Conservation (phyloP, 2,329 filamentous ascomycete genomes). For the Clathrospora elynae region DNA sequence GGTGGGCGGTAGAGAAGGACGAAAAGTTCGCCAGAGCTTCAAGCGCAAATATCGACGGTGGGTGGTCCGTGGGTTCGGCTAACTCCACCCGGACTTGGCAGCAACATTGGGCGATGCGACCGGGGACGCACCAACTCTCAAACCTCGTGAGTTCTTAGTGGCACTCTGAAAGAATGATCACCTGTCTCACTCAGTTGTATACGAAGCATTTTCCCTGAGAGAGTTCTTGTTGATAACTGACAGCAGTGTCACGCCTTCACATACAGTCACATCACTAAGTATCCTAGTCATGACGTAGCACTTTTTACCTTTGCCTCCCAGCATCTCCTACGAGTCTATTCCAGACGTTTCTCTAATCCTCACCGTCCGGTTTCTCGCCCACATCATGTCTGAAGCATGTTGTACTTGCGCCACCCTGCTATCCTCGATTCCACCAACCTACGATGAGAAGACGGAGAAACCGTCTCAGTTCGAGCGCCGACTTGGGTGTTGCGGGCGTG, state of each 20-base stretch:
- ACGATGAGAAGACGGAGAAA: constrained; percentile 64
- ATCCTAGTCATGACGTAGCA: constrained; percentile 45
- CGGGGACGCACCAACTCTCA: constrained; percentile 10
- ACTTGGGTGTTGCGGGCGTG: constrained; percentile 70
- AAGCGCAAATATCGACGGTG: constrained; percentile 25
- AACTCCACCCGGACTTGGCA: constrained; percentile 23
- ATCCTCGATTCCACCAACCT: constrained; percentile 58
- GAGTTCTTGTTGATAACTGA: not conserved
- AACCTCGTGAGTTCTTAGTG: not conserved
- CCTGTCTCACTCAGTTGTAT: not conserved
- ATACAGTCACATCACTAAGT: constrained; percentile 29
- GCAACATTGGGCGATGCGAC: constrained; percentile 1
- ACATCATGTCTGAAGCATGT: constrained; percentile 57
- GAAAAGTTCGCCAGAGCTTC: constrained; percentile 37
- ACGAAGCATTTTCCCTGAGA: not conserved
- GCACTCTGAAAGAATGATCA: not conserved
- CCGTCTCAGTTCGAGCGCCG: constrained; percentile 63
- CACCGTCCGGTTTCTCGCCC: not conserved
- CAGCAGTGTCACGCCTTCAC: constrained; percentile 20
- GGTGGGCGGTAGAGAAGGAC: constrained; percentile 28
- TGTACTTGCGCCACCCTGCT: constrained; percentile 73
- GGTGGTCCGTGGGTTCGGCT: constrained; percentile 28
- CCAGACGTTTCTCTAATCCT: constrained; percentile 1
- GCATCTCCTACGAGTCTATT: constrained; percentile 7
- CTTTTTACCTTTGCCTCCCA: constrained; percentile 22